Evolutionary conservation across 345 rosid genomes (phyloP), one percentile per base, ranked within the genome.

Genomic region (Boechera stricta): DNA sequence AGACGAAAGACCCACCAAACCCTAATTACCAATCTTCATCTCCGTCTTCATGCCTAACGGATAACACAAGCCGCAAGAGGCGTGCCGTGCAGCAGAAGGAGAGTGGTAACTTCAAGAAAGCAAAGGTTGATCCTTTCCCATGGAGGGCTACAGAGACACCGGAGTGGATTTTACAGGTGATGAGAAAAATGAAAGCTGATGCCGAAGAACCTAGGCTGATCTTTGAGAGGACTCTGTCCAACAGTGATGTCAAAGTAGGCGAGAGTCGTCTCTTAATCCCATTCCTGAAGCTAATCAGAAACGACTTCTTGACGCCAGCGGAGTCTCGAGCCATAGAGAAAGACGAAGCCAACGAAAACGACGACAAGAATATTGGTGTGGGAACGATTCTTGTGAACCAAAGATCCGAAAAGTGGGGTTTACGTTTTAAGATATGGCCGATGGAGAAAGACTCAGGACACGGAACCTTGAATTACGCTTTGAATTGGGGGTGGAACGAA

Each of bases 231-330:
- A 0, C 1, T 28, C 10, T 69, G 21, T 0, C 8, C 0, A 16
- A 0, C 5, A 69, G n/a, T 56, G 73, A 69, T 56, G 63, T 56
- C 5, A 41, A 29, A 1, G 0, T 2, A 39, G 0, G 11, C 15
- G 36, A 1, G 10, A 28, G 63, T 6, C 54, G 73, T 55, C 73
- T 69, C 64, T 69, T 42, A 31, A 69, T 69, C 31, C 73, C 64
- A 2, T 55, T 26, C 24, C 32, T 6, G 12, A 1, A 13, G 63
- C 18, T 69, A 13, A 39, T 54, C 38, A 5, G 10, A 13, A 9
- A 69, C 10, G 54, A 56, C 5, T 69, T 69, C 54, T 56, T 69
- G 53, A 69, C 54, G 1, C n/a, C 1, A 10, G 42, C 1, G 0
- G 73, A 69, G 24, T 29, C 0, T 15, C 5, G 0, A 64, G 68